Conservation (phyloP, 192 early-diverging fungal species). For the Endogone sp. region DNA sequence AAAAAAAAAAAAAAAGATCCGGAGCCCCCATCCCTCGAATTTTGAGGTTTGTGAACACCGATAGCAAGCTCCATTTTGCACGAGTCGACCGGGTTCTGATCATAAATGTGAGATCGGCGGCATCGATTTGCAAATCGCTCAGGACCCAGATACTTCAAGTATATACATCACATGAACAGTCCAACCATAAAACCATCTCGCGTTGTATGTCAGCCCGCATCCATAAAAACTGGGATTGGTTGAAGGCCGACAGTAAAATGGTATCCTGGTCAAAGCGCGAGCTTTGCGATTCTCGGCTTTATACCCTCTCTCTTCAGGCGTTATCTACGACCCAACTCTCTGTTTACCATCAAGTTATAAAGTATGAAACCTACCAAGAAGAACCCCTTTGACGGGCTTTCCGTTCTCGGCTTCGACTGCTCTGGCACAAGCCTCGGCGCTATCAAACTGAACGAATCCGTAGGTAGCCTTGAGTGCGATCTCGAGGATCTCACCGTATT, state of each 20-base stretch:
- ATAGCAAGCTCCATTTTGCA: not conserved
- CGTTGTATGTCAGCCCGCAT: too few species aligned
- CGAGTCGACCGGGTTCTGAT: not conserved
- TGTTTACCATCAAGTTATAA: not conserved
- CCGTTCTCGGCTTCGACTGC: constrained; percentile 25
- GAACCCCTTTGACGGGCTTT: constrained; percentile 11
- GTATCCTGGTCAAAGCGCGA: not conserved
- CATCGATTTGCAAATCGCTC: too few species aligned
- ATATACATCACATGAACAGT: too few species aligned
- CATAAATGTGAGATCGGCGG: too few species aligned
- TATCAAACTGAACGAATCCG: constrained; percentile 33
- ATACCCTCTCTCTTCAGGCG: not conserved
- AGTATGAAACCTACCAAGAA: not conserved
- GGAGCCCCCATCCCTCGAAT: not conserved
- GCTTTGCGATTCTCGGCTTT: not conserved
- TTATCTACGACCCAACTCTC: too few species aligned
- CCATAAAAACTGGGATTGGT: too few species aligned
- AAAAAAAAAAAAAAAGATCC: not conserved
- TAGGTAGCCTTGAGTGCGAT: constrained; percentile 18
- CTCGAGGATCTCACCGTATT: constrained; percentile 26
- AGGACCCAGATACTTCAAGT: too few species aligned
- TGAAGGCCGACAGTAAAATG: too few species aligned
- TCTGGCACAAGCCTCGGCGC: constrained; percentile 14
- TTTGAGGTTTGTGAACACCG: not conserved
- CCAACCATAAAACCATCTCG: too few species aligned